Evolutionary conservation across 2,329 filamentous ascomycete species (phyloP), one percentile per base, ranked within the genome.

Genomic region (Claviceps digitariae): DNA sequence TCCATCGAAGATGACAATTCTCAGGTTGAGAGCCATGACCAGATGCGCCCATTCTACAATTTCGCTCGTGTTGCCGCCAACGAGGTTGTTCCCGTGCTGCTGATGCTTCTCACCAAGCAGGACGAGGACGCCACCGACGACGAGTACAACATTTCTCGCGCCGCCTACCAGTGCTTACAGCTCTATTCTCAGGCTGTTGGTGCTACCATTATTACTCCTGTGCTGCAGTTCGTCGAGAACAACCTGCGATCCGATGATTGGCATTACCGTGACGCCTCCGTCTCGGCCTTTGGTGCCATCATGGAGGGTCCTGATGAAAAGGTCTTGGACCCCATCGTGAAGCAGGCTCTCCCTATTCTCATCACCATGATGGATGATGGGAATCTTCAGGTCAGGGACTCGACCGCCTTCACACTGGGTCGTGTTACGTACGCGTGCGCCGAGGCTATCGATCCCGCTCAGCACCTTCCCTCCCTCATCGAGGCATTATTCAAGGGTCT

Each of bases 281-380:
- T 98, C 34, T 95, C 93, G 55, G 90, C 93, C 20, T 97, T 98
- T 61, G 93, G 93, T 58, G 93, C 90, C 60, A 97, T 98, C 62
- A 96, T 98, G 90, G 93, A 98, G 66, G 93, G 93, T 27, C 93
- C 93, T 1, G 93, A 97, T 55, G 87, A 95, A 69, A 88, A 87
- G 72, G 82, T 91, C 50, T 75, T 98, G 51, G 89, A 95, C 63
- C 90, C 91, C 54, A 86, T 98, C 54, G 88, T 98, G 64, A 95
- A 95, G 75, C 91, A 96, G 68, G 93, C 90, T 57, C 79, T 98
- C 50, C 86, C 88, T 51, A 87, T 96, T 52, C 77, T 98, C 50
- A 93, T 98, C 64, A 82, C 79, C 60, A 84, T 84, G 81, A 97
- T 97, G 88, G 84, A 93, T 55, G 93, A 98, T 66, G 79, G 77